These are phyloP conservation scores for Podila verticillata DNA, from an alignment of 192 early-diverging fungal species.

Conservation along the genomic window DNA sequence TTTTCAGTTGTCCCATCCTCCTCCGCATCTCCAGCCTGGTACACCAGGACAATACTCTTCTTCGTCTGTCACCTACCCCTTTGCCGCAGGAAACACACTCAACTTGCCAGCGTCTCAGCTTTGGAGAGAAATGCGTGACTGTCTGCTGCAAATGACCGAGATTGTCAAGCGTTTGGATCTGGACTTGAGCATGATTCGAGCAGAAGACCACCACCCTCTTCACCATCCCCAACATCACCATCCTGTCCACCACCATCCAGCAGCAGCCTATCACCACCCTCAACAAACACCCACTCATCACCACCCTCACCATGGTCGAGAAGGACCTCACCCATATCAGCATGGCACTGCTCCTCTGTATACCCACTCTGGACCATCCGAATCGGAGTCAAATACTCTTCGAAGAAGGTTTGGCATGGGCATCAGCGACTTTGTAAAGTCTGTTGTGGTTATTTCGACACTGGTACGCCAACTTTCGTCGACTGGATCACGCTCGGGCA, in stretches of 20 bases:
- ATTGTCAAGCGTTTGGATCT: slow-evolving; percentile 43
- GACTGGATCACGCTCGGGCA: neutral
- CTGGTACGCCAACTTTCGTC: slow-evolving; percentile 33
- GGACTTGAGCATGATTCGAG: slow-evolving; percentile 42
- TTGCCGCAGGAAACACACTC: neutral
- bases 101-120: slow-evolving; percentile 16
- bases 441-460: slow-evolving; percentile 44
- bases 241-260: slow-evolving; percentile 6
- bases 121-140: slow-evolving; percentile 43
- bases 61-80: neutral
- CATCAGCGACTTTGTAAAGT: slow-evolving; percentile 41
- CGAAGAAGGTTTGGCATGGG: slow-evolving; percentile 40
- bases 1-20: neutral
- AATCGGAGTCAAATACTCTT: slow-evolving; percentile 24
- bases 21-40: neutral
- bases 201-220: slow-evolving; percentile 25
- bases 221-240: neutral
- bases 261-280: neutral
- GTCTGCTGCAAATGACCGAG: slow-evolving; percentile 47
- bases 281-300: slow-evolving; percentile 8
- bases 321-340: slow-evolving; percentile 7
- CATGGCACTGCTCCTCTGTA: neutral
- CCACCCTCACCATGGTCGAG: slow-evolving; percentile 14
- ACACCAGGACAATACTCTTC: slow-evolving; percentile 9
- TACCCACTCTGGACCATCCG: neutral